These are phyloP conservation scores for Yamadazyma dendronema DNA, from an alignment of 1,139 yeast genomes.

Conservation along the genomic window DNA sequence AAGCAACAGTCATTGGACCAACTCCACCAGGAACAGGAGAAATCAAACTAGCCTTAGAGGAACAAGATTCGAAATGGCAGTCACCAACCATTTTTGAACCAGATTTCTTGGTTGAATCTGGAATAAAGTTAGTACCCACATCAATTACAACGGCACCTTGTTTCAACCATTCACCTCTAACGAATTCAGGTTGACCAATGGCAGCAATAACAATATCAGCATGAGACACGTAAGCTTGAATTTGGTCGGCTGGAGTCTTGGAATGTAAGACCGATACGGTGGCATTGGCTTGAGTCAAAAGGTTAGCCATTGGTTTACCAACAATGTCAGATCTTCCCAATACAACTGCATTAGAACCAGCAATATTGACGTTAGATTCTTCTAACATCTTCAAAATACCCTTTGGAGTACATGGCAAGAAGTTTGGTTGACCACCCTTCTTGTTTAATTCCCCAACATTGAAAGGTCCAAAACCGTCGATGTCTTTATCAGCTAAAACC, in stretches of 20 bases:
- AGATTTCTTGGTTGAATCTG: conserved; percentile 71
- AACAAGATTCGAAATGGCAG: conserved; percentile 74
- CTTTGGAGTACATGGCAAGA: conserved; percentile 95
- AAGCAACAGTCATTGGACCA: conserved; percentile 99
- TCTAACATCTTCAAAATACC: conserved; percentile 82
- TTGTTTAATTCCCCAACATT: conserved; percentile 93
- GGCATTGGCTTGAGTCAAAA: conserved; percentile 76
- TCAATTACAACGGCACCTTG: conserved; percentile 85
- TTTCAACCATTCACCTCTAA: conserved; percentile 88
- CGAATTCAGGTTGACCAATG: conserved; percentile 78
- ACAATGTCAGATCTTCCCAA: conserved; percentile 96
- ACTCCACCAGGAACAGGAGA: conserved; percentile 99
- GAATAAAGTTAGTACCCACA: conserved; percentile 91
- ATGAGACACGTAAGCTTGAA: conserved; percentile 55
- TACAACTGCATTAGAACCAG: conserved; percentile 89
- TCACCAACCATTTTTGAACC: conserved; percentile 93
- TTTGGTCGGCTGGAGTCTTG: conserved; percentile 55
- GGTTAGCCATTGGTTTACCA: conserved; percentile 87
- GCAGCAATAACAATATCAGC: conserved; percentile 96
- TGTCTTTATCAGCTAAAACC: conserved; percentile 80
- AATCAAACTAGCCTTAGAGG: conserved; percentile 65
- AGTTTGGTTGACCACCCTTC: conserved; percentile 80
- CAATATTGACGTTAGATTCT: conserved; percentile 56
- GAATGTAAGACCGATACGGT: conserved; percentile 87
- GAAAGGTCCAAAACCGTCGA: conserved; percentile 90